Percentiles rank a stretch among this genome's conserved stretches.
phyloP scores from a whole-genome alignment of 2,329 filamentous ascomycete species.

The Incumbomyces lentus region DNA sequence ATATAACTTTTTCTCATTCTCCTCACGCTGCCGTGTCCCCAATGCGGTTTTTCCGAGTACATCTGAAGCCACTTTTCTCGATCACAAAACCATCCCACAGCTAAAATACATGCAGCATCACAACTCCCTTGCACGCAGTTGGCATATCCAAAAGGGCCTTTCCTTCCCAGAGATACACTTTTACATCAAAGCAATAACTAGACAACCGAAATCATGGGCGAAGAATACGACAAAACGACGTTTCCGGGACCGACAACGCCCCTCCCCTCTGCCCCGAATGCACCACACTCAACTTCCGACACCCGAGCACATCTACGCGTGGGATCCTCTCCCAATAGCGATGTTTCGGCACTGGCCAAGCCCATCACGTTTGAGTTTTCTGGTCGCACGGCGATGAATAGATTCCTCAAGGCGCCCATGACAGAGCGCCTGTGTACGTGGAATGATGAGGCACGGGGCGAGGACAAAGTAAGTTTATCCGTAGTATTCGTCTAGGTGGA shows the following conservation, averaged over 20 bases:
- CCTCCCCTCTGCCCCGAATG: background rate
- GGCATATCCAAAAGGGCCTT: too few relatives aligned
- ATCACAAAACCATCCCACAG: too few relatives aligned
- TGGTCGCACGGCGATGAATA: constrained; percentile 48
- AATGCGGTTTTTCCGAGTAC: background rate
- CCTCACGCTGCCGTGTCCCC: too few relatives aligned
- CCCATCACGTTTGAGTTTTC: constrained; percentile 44
- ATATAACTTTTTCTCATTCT: too few relatives aligned
- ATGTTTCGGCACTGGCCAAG: constrained; percentile 33
- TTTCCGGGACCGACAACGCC: constrained; percentile 1
- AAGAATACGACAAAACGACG: constrained; percentile 15
- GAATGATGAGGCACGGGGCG: constrained; percentile 27
- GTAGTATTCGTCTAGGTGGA: too few relatives aligned
- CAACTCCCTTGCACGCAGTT: too few relatives aligned
- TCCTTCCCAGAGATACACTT: too few relatives aligned
- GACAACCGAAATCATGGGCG: too few relatives aligned
- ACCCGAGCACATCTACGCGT: constrained; percentile 9
- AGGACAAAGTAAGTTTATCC: too few relatives aligned
- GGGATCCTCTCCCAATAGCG: constrained; percentile 11
- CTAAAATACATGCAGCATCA: too few relatives aligned
- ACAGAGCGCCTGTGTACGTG: constrained; percentile 54
- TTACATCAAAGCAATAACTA: too few relatives aligned
- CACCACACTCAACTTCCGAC: constrained; percentile 5
- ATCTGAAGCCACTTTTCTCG: background rate
- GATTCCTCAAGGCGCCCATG: constrained; percentile 59